phyloP scores from a whole-genome alignment of 2,329 filamentous ascomycete genomes.

The Ophiostoma piceae region DNA sequence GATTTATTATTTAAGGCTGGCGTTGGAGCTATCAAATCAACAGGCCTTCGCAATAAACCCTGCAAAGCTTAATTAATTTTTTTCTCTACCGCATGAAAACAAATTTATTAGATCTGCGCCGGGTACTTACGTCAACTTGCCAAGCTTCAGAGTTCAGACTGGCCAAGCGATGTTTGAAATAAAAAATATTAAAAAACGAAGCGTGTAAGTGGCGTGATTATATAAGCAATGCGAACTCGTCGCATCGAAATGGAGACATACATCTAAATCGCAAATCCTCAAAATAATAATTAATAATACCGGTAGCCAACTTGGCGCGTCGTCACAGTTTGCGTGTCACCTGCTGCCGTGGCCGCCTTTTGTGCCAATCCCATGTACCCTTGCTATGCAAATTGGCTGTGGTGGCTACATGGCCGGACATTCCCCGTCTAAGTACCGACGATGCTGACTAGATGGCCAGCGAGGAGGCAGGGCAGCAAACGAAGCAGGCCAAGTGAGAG shows the following conservation, averaged over 20 bases:
- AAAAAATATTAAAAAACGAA: neutral
- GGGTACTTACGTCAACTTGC: neutral
- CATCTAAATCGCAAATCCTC: neutral
- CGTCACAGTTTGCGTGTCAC: constrained; percentile 9
- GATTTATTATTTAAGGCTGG: too few species aligned
- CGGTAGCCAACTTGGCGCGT: neutral
- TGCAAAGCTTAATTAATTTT: neutral
- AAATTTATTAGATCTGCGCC: neutral
- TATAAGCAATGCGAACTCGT: neutral
- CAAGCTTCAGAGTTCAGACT: neutral
- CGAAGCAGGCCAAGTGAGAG: neutral
- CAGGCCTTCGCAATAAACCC: neutral
- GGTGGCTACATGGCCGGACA: constrained; percentile 11
- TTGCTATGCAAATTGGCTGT: neutral
- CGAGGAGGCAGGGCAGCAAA: neutral
- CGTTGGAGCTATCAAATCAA: too few species aligned
- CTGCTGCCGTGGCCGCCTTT: neutral
- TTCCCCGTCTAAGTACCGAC: constrained; percentile 9
- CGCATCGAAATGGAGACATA: neutral
- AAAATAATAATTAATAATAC: neutral
- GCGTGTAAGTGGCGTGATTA: neutral
- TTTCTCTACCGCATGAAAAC: too few species aligned
- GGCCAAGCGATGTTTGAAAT: neutral
- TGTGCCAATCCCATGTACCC: neutral
- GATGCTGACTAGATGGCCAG: neutral